Evolutionary conservation across 495 filamentous ascomycete genomes (phyloP), one percentile per base, ranked within the genome.

Genomic region (Penicillium odoratum): DNA sequence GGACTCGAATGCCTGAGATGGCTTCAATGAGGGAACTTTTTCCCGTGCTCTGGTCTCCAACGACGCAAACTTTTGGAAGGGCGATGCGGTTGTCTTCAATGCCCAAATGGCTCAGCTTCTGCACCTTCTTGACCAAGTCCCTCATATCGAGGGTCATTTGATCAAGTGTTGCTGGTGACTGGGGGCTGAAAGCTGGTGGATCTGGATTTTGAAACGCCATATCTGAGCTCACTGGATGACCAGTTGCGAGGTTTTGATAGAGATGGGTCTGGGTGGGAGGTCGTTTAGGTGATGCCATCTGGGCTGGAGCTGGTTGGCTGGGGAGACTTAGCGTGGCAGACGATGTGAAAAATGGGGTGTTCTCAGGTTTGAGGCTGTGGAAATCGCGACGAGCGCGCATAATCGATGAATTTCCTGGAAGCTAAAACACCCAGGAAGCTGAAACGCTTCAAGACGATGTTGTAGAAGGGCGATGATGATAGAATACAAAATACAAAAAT

Each of bases 11-110:
- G n/a, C 86, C 88, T 2, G 87, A 85, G 34, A 94, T 85, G 0
- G 86, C 88, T 30, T 91, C 89, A 69, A 96, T 91, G 0, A 95
- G 70, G 3, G 87, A 91, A 4, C 83, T 87, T 60, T 96, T 96
- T 0, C 91, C 91, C 0, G 90, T 84, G 3, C 82, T 86, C 58
- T 95, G 91, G 54, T 94, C 90, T 1, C 91, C 91, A 1, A 93
- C 84, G 0, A 92, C 82, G 11, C 89, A 88, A 15, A 94, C 81
- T 59, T 90, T 90, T 0, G 91, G 90, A 0, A 94, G 72, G 3
- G 79, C 79, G 0, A 87, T 83, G 0, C 85, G 79, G 28, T 78
- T 80, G 43, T 80, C 73, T 29, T 82, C 80, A 7, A 82, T 78
- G 0, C 80, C 80, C 3, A 82, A 61, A 34, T 79, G 71, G 8